Percentiles rank a stretch among this genome's conserved stretches.
These are phyloP conservation scores for Solanum tarijense DNA, from an alignment of 257 asterid genomes.

Conservation along the genomic window DNA sequence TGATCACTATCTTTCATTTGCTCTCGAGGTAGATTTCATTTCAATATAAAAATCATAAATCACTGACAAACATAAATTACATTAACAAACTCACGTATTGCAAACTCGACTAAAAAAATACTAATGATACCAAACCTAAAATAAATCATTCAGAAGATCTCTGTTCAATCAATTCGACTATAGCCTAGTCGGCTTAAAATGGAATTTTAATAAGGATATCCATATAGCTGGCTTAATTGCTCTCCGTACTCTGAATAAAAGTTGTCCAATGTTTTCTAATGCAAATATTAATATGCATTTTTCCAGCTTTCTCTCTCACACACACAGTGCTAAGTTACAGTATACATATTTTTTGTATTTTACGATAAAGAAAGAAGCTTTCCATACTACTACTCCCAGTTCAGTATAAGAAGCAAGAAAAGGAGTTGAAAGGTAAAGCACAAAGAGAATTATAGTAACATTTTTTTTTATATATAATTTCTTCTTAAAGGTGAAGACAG, in stretches of 20 bases:
- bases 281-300: neutral
- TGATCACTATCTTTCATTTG: neutral
- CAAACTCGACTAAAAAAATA: neutral
- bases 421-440: neutral
- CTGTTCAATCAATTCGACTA: neutral
- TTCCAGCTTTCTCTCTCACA: neutral
- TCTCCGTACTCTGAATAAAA: neutral
- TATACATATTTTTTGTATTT: neutral
- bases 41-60: neutral
- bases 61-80: neutral
- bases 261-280: neutral
- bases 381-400: neutral
- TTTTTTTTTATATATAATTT: neutral
- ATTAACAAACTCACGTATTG: fast-evolving
- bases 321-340: neutral
- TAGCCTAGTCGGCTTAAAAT: neutral
- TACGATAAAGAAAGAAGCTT: neutral
- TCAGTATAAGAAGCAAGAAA: constrained; percentile 2
- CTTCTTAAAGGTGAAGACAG: constrained; percentile 4
- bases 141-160: fast-evolving
- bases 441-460: neutral
- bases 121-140: neutral
- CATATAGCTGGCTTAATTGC: neutral
- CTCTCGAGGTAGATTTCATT: neutral
- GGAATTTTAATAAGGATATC: neutral